These are phyloP conservation scores for Microbotryum silenes-acaulis DNA, from an alignment of 1,284 basidiomycete genomes.

Conservation along the genomic window DNA sequence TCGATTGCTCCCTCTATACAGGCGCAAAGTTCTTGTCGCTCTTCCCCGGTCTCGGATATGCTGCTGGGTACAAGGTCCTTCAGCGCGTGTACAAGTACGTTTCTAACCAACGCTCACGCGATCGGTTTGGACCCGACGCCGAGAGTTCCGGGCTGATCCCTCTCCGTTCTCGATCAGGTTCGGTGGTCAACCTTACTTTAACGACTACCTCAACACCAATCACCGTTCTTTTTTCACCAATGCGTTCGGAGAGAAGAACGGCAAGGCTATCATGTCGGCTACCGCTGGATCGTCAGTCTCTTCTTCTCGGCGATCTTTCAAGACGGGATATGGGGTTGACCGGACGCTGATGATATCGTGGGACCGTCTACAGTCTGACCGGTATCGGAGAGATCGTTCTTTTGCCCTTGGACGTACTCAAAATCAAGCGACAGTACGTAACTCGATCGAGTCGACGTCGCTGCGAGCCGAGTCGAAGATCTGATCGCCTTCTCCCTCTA, in stretches of 20 bases:
- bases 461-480: background rate
- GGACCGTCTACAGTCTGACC: conserved; percentile 56
- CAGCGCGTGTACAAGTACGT: conserved; percentile 67
- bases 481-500: background rate
- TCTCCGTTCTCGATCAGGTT: conserved; percentile 55
- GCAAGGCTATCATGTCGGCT: conserved; percentile 93
- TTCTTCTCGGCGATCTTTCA: background rate
- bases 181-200: conserved; percentile 96
- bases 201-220: conserved; percentile 64
- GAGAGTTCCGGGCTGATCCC: too few relatives aligned
- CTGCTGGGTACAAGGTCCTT: conserved; percentile 91
- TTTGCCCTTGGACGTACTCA: conserved; percentile 88
- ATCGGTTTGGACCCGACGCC: background rate
- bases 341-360: background rate
- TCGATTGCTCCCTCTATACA: conserved; percentile 45
- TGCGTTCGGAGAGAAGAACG: conserved; percentile 87
- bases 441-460: background rate
- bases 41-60: conserved; percentile 96
- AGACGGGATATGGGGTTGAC: background rate
- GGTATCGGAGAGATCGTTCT: conserved; percentile 96
- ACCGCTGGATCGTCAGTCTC: conserved; percentile 72
- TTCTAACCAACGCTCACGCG: background rate
- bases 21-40: conserved; percentile 68
- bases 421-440: conserved; percentile 81
- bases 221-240: conserved; percentile 70